Conservation (phyloP, 164 flowering plant genomes). For the Houttuynia cordata region DNA sequence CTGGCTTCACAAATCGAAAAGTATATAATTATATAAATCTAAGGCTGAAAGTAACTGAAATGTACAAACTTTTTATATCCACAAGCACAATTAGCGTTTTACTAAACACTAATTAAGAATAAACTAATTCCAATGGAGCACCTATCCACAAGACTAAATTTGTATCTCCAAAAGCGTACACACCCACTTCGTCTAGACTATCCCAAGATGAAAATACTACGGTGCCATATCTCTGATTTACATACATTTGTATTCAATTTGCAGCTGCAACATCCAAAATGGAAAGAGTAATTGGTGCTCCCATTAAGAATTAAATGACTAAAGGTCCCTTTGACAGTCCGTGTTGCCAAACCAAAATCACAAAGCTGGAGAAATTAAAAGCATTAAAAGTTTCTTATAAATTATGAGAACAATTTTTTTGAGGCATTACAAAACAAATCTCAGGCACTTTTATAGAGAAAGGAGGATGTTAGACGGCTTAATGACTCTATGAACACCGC, state of each 20-base stretch:
- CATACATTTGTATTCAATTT: neutral
- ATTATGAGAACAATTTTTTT: neutral
- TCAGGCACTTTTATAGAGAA: conserved; percentile 62
- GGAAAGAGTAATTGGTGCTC: neutral
- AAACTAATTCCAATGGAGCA: conserved; percentile 2
- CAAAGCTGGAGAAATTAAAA: conserved; percentile 47
- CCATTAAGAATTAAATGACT: conserved; percentile 29
- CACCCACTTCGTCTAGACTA: conserved; percentile 84
- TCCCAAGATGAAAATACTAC: conserved; percentile 93
- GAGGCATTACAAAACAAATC: conserved; percentile 13
- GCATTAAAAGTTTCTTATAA: neutral
- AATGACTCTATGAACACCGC: conserved; percentile 88
- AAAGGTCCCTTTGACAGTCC: conserved; percentile 98
- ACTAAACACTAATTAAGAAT: too few relatives aligned
- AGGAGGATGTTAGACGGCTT: conserved; percentile 92
- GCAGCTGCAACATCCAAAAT: neutral
- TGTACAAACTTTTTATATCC: too few relatives aligned
- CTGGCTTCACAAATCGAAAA: too few relatives aligned
- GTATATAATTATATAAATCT: too few relatives aligned
- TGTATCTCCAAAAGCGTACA: conserved; percentile 88
- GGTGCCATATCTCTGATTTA: conserved; percentile 75
- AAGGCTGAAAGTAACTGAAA: too few relatives aligned
- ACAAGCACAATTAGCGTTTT: too few relatives aligned
- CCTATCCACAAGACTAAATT: conserved; percentile 82
- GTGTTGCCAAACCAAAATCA: conserved; percentile 91